Conservation (phyloP, 78 protist species). For the Protostelium mycophagum region DNA sequence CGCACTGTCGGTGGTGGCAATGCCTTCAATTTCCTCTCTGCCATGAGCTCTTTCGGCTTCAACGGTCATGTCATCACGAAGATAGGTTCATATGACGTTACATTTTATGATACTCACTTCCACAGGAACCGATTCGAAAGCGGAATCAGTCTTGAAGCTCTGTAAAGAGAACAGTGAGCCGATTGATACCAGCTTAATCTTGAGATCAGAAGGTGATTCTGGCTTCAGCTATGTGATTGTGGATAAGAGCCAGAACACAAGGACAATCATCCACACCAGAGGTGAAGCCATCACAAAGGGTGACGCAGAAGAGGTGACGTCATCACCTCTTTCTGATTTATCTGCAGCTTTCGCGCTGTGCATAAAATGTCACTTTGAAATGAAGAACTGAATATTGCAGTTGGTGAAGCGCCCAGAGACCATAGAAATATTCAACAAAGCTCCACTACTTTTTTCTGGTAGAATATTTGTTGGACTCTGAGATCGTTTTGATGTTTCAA, state of each 20-base stretch:
- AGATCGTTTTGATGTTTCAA: background rate
- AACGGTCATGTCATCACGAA: background rate
- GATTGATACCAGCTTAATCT: background rate
- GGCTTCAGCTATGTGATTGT: background rate
- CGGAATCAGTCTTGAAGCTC: background rate
- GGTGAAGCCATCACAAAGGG: background rate
- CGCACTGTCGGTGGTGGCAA: background rate
- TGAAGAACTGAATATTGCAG: no score
- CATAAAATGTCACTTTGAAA: no score
- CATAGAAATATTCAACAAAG: background rate
- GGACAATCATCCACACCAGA: background rate
- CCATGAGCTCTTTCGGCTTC: background rate
- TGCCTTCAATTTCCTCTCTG: background rate
- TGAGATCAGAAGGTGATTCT: background rate
- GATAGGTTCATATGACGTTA: background rate
- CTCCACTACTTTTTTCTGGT: background rate
- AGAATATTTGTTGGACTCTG: background rate
- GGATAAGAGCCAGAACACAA: background rate
- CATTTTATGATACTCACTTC: background rate
- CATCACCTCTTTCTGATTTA: no score
- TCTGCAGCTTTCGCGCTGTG: no score
- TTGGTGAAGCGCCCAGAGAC: background rate
- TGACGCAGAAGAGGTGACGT: background rate
- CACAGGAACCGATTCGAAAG: background rate
- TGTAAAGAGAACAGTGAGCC: background rate